A percentile compares a stretch with the other conserved stretches of the same genome.
Evolutionary conservation across 768 basidiomycete genomes (phyloP).

Genomic region (Hypholoma sublateritium): DNA sequence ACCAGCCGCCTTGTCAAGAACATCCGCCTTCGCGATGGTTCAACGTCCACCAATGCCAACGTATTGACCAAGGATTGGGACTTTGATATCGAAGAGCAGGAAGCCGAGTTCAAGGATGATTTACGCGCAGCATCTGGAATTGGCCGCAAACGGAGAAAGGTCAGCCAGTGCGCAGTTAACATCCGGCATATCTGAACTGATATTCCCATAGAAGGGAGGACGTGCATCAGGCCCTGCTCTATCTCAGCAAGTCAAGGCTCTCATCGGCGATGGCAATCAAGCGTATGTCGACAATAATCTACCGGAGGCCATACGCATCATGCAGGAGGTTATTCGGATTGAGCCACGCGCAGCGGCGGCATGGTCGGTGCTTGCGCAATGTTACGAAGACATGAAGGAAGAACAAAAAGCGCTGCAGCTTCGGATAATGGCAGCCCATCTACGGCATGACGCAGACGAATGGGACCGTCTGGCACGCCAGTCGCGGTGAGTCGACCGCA

Average conservation of each 20-base stretch:
- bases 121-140: constrained; percentile 74
- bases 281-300: constrained; percentile 76
- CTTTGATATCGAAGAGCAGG: constrained; percentile 64
- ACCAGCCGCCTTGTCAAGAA: constrained; percentile 65
- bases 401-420: constrained; percentile 74
- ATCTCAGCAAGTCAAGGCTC: constrained; percentile 67
- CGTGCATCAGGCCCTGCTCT: constrained; percentile 50
- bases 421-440: constrained; percentile 87
- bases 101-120: constrained; percentile 72
- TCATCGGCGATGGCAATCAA: constrained; percentile 87
- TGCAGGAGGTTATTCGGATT: constrained; percentile 92
- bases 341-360: constrained; percentile 83
- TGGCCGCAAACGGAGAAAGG: constrained; percentile 54
- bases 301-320: constrained; percentile 68
- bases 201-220: constrained; percentile 34
- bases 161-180: constrained; percentile 17
- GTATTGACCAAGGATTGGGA: constrained; percentile 73
- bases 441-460: constrained; percentile 79
- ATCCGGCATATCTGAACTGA: background rate
- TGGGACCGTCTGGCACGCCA: constrained; percentile 82
- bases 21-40: constrained; percentile 54
- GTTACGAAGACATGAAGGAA: constrained; percentile 74
- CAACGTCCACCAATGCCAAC: constrained; percentile 35
- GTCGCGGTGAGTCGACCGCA: constrained; percentile 51
- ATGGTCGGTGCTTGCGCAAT: constrained; percentile 87